phyloP scores from a whole-genome alignment of 208 protist genomes.

The Wallacemonas sp. region DNA sequence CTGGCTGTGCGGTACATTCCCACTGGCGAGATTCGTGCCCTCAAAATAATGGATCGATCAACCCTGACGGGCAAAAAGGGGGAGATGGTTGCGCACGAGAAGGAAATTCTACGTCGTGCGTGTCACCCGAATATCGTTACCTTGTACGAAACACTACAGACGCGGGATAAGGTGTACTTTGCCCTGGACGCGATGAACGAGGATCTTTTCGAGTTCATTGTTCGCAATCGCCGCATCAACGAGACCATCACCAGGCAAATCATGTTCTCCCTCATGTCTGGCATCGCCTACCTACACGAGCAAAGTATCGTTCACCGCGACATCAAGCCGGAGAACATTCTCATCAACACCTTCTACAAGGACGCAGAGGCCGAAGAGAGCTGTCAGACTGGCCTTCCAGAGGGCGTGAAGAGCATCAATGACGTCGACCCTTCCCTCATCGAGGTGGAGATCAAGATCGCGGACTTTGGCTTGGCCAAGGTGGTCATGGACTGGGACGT shows the following conservation, averaged over 20 bases:
- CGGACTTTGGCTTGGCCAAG: constrained; percentile 91
- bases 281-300: constrained; percentile 76
- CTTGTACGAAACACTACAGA: constrained; percentile 77
- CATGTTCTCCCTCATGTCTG: constrained; percentile 67
- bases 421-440: constrained; percentile 36
- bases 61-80: constrained; percentile 73
- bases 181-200: constrained; percentile 83
- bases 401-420: constrained; percentile 27
- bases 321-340: constrained; percentile 91
- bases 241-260: constrained; percentile 68
- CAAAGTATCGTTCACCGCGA: constrained; percentile 85
- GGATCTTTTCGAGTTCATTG: constrained; percentile 88
- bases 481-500: constrained; percentile 85
- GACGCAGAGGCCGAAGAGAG: constrained; percentile 18
- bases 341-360: constrained; percentile 58
- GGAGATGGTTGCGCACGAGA: constrained; percentile 85
- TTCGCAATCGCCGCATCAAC: constrained; percentile 66
- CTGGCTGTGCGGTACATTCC: constrained; percentile 57
- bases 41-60: constrained; percentile 77
- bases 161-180: constrained; percentile 70
- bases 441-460: constrained; percentile 74
- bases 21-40: constrained; percentile 59
- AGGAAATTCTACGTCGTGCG: constrained; percentile 80
- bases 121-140: constrained; percentile 82
- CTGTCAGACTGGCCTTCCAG: constrained; percentile 14